Evolutionary conservation across 2,329 filamentous ascomycete genomes (phyloP).

Genomic region (Sphaerulina populicola): DNA sequence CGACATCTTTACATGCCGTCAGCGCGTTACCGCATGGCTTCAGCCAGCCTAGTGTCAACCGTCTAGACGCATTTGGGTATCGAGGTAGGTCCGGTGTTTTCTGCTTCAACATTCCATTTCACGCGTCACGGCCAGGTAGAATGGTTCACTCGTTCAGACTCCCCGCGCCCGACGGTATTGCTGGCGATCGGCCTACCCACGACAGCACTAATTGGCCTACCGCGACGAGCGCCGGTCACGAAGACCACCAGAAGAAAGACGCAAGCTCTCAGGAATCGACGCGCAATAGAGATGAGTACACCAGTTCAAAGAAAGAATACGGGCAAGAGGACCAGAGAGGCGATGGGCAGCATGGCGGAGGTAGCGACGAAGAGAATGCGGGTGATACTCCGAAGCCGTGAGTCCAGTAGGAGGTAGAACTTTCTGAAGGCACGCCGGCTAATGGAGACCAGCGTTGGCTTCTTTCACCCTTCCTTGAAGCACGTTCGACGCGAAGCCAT

Average conservation of each 20-base stretch:
- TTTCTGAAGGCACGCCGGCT: background rate
- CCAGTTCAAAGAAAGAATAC: background rate
- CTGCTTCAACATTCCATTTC: too few species aligned
- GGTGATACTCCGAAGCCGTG: background rate
- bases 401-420: background rate
- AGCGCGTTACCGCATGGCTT: too few species aligned
- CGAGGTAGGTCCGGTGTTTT: too few species aligned
- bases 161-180: background rate
- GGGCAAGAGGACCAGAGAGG: background rate
- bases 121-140: background rate
- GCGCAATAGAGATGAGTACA: background rate
- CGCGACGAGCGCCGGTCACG: too few species aligned
- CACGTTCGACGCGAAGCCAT: conserved; percentile 37
- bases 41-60: too few species aligned
- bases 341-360: background rate
- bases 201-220: background rate
- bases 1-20: too few species aligned
- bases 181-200: background rate
- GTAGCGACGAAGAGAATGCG: background rate
- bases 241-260: background rate
- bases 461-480: conserved; percentile 38
- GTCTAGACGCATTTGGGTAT: too few species aligned
- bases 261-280: background rate
- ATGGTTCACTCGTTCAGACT: background rate
- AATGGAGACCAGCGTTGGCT: conserved; percentile 33